Base-by-base conservation (phyloP, 768 basidiomycete species). In the Megacollybia marginata region DNA sequence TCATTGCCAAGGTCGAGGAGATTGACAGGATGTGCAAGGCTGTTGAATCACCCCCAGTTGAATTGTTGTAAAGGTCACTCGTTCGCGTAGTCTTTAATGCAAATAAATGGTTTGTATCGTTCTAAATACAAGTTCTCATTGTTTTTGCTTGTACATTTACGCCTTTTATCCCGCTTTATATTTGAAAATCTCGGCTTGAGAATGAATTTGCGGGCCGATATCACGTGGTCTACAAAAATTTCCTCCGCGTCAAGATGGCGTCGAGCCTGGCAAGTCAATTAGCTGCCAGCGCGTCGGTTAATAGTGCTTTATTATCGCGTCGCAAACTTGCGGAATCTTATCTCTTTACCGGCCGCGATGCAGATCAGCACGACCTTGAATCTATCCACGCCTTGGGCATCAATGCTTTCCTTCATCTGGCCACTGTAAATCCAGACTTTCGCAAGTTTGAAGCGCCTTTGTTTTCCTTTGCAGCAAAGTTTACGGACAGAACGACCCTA, bases 311-410 rank as follows among this genome's bases (percentile, higher is more conserved):
- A 33, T 75, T 94, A 8, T 71, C 79, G 42, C 78, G 76, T 55
- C 78, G 80, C 65, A 87, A 76, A 65, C 71, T 69, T 13, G 65
- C 78, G 0, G 80, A 85, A 61, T 94, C 92, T 0, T 97, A 97
- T 69, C 79, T 99, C 33, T 96, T 95, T 65, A 80, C 86, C 12
- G 80, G 85, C 36, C 76, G 77, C 51, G 86, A 89, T 45, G 92
- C 92, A 9, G 83, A 88, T 57, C 71, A 80, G 50, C 87, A 96
- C 63, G 93, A 98, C 65, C 71, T 96, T 50, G 85, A 95, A 62
- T 77, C 91, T 6, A 79, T 98, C 48, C 79, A 88, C 59, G 83
- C 90, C 0, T 75, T 97, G 9, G 91, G 78, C 3, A 68, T 78
- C 46, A 92, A 90, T 59, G 90, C 85, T 7, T 82, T 92, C 55